These are phyloP conservation scores for Stereocaulon alpinum DNA, from an alignment of 495 filamentous ascomycete genomes.

Conservation along the genomic window DNA sequence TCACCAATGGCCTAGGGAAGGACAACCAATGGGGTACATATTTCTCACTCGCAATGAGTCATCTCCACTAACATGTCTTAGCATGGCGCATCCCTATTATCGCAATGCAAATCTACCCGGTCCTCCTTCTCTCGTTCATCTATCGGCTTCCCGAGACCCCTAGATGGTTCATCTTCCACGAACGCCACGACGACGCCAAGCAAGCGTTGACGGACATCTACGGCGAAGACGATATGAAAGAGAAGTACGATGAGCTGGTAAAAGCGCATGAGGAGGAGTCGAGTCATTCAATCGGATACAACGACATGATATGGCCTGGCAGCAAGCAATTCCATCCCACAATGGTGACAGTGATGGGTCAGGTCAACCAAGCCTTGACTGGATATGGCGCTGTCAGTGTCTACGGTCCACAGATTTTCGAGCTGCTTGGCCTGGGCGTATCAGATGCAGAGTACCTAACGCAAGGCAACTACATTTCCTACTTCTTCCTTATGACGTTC, in stretches of 20 bases:
- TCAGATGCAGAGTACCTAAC: conserved; percentile 39
- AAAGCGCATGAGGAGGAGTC: conserved; percentile 39
- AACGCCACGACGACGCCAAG: conserved; percentile 34
- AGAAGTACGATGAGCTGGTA: conserved; percentile 36
- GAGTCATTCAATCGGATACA: conserved; percentile 33
- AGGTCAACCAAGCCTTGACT: conserved; percentile 47
- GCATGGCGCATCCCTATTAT: conserved; percentile 53
- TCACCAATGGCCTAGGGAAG: conserved; percentile 31
- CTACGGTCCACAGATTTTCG: conserved; percentile 49
- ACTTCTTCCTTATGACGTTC: conserved; percentile 45
- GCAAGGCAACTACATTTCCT: conserved; percentile 44
- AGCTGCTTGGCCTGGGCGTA: conserved; percentile 41
- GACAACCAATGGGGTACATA: conserved; percentile 34
- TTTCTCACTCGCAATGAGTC: background rate
- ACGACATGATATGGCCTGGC: conserved; percentile 37
- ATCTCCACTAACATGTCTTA: conserved; percentile 8
- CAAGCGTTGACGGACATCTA: conserved; percentile 33
- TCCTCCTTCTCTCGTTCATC: conserved; percentile 37
- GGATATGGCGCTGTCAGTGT: conserved; percentile 47
- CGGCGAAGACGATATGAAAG: conserved; percentile 36
- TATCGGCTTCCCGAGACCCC: conserved; percentile 43
- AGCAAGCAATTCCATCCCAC: conserved; percentile 42
- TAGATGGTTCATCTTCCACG: conserved; percentile 41
- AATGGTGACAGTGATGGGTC: conserved; percentile 46
- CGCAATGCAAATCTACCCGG: conserved; percentile 46